Base-by-base conservation (phyloP, 1,284 basidiomycete genomes). In the Lentinula novae-zelandiae region DNA sequence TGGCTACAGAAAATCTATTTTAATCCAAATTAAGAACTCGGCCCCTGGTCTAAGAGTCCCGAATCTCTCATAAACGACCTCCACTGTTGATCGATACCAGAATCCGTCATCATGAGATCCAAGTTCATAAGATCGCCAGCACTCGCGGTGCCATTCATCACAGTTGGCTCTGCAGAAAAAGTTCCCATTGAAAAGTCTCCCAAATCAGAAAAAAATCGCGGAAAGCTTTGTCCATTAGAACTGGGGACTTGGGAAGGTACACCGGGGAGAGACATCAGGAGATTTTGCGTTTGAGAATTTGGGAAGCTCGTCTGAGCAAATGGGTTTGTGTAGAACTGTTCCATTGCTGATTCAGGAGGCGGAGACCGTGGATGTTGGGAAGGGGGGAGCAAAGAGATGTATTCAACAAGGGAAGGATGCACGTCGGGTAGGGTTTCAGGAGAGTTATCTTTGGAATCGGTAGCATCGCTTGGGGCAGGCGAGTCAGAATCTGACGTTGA, bases 51-150 rank as follows among this genome's bases (percentile, higher is more conserved):
- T 63, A 83, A 63, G 53, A 83, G 67, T 27, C 78, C 79, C 5
- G 78, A 76, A 57, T 83, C 80, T 27, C 78, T 76, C 79, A 85
- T 83, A 64, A 85, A 80, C 1, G 75, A 73, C 64, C 75, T 74
- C 83, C 83, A 85, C 63, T 81, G 81, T 58, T 82, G 78, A 62
- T 84, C 82, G 62, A 83, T 81, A 2, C 78, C 80, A 6, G 80
- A 78, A 56, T 84, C 82, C 31, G 78, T 75, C 69, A 82, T 75
- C 69, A 82, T 74, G 72, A 82, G 73, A 52, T 81, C 73, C 62
- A 76, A 62, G 55, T 80, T 76, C 36, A 73, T 67, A 9, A 76
- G 60, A 44, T 71, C 51, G 12, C 17, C 57, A 22, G 51, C 38
- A 50, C 8, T 50, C 49, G 49, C 7, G 9, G 9, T 46, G n/a